A percentile compares a stretch with the other conserved stretches of the same genome.
Conservation (phyloP, 805 yeast genomes). For the Ogataea naganishii region DNA sequence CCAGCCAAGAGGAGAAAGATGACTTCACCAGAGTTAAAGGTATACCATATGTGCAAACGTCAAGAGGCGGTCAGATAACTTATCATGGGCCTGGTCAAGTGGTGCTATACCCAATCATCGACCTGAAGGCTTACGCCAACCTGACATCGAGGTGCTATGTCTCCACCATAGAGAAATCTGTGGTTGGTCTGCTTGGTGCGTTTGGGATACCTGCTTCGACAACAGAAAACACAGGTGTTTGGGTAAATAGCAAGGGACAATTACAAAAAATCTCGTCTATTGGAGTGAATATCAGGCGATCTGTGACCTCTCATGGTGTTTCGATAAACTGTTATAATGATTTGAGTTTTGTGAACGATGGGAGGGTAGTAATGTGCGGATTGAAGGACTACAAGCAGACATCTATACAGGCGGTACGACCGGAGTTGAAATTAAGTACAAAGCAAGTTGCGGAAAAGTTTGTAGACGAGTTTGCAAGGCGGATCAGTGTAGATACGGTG, state of each 20-base stretch:
- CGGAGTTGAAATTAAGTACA: no score
- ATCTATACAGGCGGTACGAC: slow-evolving; percentile 35
- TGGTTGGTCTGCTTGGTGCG: slow-evolving; percentile 11
- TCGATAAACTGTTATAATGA: slow-evolving; percentile 75
- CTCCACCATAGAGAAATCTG: slow-evolving; percentile 33
- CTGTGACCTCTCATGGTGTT: slow-evolving; percentile 84
- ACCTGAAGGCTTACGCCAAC: slow-evolving; percentile 50
- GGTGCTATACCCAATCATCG: slow-evolving; percentile 74
- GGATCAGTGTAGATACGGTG: slow-evolving; percentile 20
- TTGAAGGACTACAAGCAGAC: slow-evolving; percentile 54
- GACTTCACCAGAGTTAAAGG: slow-evolving; percentile 24
- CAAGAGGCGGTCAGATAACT: slow-evolving; percentile 93
- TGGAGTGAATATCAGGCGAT: slow-evolving; percentile 80
- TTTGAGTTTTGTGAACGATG: slow-evolving; percentile 53
- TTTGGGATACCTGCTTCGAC: slow-evolving; percentile 35
- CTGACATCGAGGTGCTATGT: slow-evolving; percentile 46
- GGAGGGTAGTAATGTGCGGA: slow-evolving; percentile 76
- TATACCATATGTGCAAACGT: slow-evolving; percentile 68
- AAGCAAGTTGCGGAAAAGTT: slow-evolving; percentile 36
- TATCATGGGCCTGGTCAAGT: slow-evolving; percentile 96
- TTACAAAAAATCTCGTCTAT: slow-evolving; percentile 72
- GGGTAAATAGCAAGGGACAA: slow-evolving; percentile 39
- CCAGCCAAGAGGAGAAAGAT: slow-evolving; percentile 19
- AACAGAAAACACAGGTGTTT: slow-evolving; percentile 81
- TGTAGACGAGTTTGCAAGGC: slow-evolving; percentile 33